A percentile compares a stretch with the other conserved stretches of the same genome.
These are phyloP conservation scores for Epichloe sp. DNA, from an alignment of 2,329 filamentous ascomycete species.

Conservation along the genomic window DNA sequence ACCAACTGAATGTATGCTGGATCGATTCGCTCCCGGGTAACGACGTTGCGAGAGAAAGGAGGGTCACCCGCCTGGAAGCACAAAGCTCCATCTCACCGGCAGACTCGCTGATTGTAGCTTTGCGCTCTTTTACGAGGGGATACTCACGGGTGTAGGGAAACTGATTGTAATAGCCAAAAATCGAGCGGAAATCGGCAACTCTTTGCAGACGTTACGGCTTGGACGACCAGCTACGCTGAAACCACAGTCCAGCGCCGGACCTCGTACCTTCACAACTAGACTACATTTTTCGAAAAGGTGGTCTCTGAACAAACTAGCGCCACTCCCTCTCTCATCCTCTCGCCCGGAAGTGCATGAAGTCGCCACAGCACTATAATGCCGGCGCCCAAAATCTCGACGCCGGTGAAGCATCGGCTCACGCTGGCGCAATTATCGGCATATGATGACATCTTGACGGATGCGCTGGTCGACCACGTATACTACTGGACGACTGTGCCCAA, in stretches of 20 bases:
- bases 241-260: background rate
- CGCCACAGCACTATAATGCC: constrained; percentile 18
- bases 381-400: constrained; percentile 20
- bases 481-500: constrained; percentile 97
- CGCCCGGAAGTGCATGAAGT: background rate
- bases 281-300: background rate
- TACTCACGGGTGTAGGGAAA: background rate
- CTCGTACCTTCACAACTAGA: background rate
- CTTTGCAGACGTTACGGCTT: background rate
- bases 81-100: background rate
- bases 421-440: constrained; percentile 81
- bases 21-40: background rate
- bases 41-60: background rate
- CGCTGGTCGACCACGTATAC: constrained; percentile 86
- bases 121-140: background rate
- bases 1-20: background rate
- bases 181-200: no score
- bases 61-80: background rate
- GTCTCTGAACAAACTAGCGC: background rate
- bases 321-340: background rate
- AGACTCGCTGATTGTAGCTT: background rate
- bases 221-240: background rate
- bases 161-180: background rate
- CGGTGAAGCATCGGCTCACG: constrained; percentile 58
- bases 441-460: constrained; percentile 92